These are phyloP conservation scores for Ceratobasidium sp. DNA, from an alignment of 1,284 basidiomycete species.

Conservation along the genomic window DNA sequence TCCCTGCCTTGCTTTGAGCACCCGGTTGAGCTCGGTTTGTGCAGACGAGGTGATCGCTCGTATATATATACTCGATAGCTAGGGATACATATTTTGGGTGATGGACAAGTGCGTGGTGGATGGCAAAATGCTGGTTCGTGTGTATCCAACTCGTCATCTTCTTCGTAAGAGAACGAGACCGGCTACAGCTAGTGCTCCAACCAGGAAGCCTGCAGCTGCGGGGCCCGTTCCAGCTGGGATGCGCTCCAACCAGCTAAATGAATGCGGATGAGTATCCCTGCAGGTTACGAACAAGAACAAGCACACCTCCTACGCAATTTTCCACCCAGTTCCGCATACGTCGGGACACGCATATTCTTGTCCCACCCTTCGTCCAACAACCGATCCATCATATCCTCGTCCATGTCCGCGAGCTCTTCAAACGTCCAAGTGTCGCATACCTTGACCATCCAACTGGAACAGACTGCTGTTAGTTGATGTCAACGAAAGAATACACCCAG, in stretches of 20 bases:
- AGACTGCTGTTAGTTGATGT: background rate
- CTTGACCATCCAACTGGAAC: constrained; percentile 80
- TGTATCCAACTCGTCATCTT: background rate
- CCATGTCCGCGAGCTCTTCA: constrained; percentile 73
- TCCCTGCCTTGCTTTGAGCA: too few relatives aligned
- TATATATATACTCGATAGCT: background rate
- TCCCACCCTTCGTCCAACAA: constrained; percentile 77
- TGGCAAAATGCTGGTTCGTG: background rate
- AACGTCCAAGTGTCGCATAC: constrained; percentile 87
- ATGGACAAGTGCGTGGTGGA: background rate
- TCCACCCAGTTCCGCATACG: constrained; percentile 31
- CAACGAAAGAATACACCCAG: background rate
- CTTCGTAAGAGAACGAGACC: constrained; percentile 15
- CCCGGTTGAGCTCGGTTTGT: background rate
- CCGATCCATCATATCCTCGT: constrained; percentile 65
- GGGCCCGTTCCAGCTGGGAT: constrained; percentile 13
- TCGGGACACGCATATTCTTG: constrained; percentile 49
- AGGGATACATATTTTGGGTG: background rate
- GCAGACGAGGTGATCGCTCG: background rate
- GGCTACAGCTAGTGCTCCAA: background rate
- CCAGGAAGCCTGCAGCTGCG: constrained; percentile 5
- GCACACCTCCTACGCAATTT: constrained; percentile 5
- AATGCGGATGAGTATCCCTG: background rate
- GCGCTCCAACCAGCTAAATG: constrained; percentile 22
- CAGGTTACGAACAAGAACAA: background rate